Base-by-base conservation (phyloP, 768 basidiomycete genomes). In the Daedaleopsis sinensis region DNA sequence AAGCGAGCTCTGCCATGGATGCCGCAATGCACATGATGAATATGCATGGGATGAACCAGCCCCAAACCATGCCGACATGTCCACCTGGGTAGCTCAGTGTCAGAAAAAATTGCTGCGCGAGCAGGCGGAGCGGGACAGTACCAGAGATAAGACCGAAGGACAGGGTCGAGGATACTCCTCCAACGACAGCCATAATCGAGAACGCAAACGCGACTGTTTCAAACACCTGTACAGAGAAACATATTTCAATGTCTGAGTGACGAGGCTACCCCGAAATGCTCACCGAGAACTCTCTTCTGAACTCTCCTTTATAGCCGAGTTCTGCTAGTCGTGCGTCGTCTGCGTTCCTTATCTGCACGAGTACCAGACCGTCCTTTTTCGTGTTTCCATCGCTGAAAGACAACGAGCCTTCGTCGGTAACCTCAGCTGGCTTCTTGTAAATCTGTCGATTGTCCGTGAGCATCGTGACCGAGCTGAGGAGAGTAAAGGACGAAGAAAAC, bases 41-140 rank as follows among this genome's bases (percentile, higher is more conserved):
- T 48, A 85, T 73, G 66, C 79, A 80, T 8, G 89, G 89, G 63
- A 90, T 87, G 36, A 89, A 72, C 89, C 89, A 90, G 46, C 89
- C 89, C 76, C 84, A 90, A 12, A 89, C 82, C 80, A 90, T 84
- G 11, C 89, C 89, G 19, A 88, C 86, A 73, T 90, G 88, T 1
- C 89, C 89, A 53, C 89, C 89, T 85, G 42, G 16, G 5, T 32
- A 51, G 32, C 43, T n/a, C n/a, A 52, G 11, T 23, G 10, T 49
- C 13, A 43, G 36, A 15, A 13, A 55, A 13, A 18, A 37, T 36
- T 15, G 6, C 39, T 32, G 39, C 32, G 57, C 23, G 9, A 21
- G 35, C 37, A 50, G 21, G 13, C 57, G 24, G 1, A 32, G 23
- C 5, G 18, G 60, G 27, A 32, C 27, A 77, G 16, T 61, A 85